A percentile compares a stretch with the other conserved stretches of the same genome.
These are phyloP conservation scores for Davidsoniella eucalypti DNA, from an alignment of 2,329 filamentous ascomycete species.

Conservation along the genomic window DNA sequence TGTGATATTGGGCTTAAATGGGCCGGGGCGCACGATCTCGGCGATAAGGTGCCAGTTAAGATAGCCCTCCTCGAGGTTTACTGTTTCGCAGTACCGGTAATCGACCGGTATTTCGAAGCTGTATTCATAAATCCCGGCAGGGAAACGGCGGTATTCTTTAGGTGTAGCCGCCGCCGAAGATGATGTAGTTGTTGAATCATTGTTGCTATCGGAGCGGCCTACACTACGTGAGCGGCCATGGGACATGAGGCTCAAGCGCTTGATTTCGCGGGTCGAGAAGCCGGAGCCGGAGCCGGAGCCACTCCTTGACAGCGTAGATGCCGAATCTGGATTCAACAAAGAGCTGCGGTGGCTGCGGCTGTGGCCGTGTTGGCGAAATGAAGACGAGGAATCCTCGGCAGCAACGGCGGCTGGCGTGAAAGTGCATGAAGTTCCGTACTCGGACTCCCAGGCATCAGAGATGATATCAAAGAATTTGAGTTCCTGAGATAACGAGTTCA, in stretches of 20 bases:
- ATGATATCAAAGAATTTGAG: slow-evolving; percentile 83
- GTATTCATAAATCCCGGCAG: slow-evolving; percentile 51
- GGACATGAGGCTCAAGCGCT: slow-evolving; percentile 3
- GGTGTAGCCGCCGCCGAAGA: slow-evolving; percentile 40
- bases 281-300: not conserved
- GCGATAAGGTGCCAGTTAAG: slow-evolving; percentile 83
- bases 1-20: slow-evolving; percentile 76
- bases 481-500: slow-evolving; percentile 58
- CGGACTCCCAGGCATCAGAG: slow-evolving; percentile 41
- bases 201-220: slow-evolving; percentile 43
- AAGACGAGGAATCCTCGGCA: not conserved
- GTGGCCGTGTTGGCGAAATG: not conserved
- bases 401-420: slow-evolving; percentile 21
- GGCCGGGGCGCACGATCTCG: slow-evolving; percentile 67
- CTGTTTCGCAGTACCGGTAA: slow-evolving; percentile 75
- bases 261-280: not conserved
- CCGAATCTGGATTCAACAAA: slow-evolving; percentile 1
- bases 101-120: slow-evolving; percentile 80
- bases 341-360: not conserved
- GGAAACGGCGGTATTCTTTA: slow-evolving; percentile 76
- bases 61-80: slow-evolving; percentile 68
- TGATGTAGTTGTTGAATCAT: slow-evolving; percentile 24
- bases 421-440: slow-evolving; percentile 47
- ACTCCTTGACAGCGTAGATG: not conserved
- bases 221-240: slow-evolving; percentile 75